Base-by-base conservation (phyloP, 805 yeast species). In the Sugiyamaella chiloensis region DNA sequence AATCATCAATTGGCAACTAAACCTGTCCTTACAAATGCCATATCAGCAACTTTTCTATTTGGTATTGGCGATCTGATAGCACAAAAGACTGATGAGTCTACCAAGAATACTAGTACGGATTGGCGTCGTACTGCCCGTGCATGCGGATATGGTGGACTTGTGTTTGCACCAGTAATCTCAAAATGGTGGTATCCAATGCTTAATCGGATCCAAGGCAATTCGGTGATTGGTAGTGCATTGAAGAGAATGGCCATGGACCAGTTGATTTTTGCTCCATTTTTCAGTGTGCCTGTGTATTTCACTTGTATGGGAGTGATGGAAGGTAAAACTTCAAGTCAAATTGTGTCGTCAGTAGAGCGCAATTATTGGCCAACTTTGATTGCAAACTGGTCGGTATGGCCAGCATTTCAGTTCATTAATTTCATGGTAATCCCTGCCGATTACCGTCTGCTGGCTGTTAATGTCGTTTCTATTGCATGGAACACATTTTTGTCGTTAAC, bases 381-480 rank as follows among this genome's bases (percentile, higher is more conserved):
- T 41, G 75, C 85, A n/a, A 87, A 87, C 61, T 89, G 95, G 95
- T 56, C 71, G 43, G 83, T 89, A 14, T 90, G 97, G 98, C 96
- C 96, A 0, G 67, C 78, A 0, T 83, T 89, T 58, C 96, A 90
- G 64, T 52, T 78, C 42, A 53, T 80, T 50, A 90, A 90, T 65
- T 86, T 90, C 60, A 74, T 78, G 29, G 55, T 85, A 4, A 76
- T 87, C 2, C 96, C 96, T 0, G 76, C 83, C 6, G 80, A 79
- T 40, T 78, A 76, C 56, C 75, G 95, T 31, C 64, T 90, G 40
- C 58, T 86, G 40, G 71, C 80, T 8, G 95, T 85, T 24, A 87
- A 87, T 59, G 50, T 80, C 3, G 74, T 86, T 21, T 80, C 91
- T 41, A 78, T 89, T 23, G 79, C 82, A 16, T 90, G 96, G 96